Conservation (phyloP, 2,329 filamentous ascomycete genomes). For the Coniochaeta sp. region DNA sequence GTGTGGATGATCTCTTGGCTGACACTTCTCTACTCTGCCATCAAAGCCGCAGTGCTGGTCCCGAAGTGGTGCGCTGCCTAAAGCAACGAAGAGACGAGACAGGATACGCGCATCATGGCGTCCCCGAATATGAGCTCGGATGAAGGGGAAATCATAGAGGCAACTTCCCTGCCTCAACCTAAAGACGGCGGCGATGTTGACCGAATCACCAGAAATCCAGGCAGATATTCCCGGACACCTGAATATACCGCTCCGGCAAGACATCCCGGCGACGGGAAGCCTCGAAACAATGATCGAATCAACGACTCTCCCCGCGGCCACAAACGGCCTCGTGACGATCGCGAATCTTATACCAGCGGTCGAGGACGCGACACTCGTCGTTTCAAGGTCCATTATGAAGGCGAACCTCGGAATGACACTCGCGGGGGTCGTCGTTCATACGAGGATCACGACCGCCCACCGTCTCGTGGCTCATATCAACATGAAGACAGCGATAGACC, state of each 20-base stretch:
- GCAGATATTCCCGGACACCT: slow-evolving; percentile 50
- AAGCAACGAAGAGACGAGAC: neutral
- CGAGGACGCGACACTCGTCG: slow-evolving; percentile 45
- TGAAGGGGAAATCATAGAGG: slow-evolving; percentile 86
- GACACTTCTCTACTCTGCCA: neutral
- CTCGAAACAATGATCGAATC: slow-evolving; percentile 24
- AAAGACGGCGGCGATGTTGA: slow-evolving; percentile 76
- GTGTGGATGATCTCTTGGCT: neutral
- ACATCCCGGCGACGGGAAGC: slow-evolving; percentile 7
- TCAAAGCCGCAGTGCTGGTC: slow-evolving; percentile 1
- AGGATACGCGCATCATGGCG: slow-evolving; percentile 16
- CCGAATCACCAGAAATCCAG: slow-evolving; percentile 77
- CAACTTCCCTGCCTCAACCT: slow-evolving; percentile 75
- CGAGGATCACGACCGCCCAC: slow-evolving; percentile 49
- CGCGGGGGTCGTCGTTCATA: slow-evolving; percentile 41
- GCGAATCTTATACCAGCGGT: slow-evolving; percentile 30
- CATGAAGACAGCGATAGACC: slow-evolving; percentile 44
- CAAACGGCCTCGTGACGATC: slow-evolving; percentile 60
- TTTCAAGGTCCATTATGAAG: slow-evolving; percentile 57
- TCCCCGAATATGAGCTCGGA: slow-evolving; percentile 55
- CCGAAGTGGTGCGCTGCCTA: slow-evolving; percentile 5
- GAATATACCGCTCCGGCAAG: slow-evolving; percentile 17
- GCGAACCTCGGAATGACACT: slow-evolving; percentile 37
- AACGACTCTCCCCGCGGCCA: slow-evolving; percentile 55
- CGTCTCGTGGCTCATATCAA: slow-evolving; percentile 27